Evolutionary conservation across 768 basidiomycete species (phyloP), one percentile per base, ranked within the genome.

Genomic region (Wakefieldia striispora): DNA sequence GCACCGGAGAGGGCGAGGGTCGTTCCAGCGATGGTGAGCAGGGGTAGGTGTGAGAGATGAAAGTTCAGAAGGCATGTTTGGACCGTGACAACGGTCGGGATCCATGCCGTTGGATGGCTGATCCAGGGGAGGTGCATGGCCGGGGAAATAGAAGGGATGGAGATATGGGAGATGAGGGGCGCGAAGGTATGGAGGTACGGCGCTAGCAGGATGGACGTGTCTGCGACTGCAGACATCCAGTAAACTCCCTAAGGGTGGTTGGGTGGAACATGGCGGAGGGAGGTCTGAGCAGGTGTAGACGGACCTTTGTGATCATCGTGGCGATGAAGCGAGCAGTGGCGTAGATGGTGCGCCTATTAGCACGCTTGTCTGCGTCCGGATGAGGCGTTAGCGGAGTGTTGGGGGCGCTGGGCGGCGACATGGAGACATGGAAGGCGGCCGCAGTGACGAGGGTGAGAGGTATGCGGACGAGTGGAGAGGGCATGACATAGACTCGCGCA

Each of bases 361-460:
- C 16, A 6, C 26, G 14, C 3, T 6, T 29, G 26, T 21, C 40
- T 13, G 24, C 16, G 5, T 33, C 33, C 16, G 33, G 1, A 19
- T 26, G 20, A 3, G 43, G 12, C 11, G 35, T 17, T 3, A 40
- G 10, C 1, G 37, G 29, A 19, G 17, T 11, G 6, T 12, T 29
- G 14, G 43, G 4, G 31, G n/a, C 4, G 1, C 34, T 54, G 40
- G 53, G 80, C 35, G 80, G 75, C 2, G 79, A 80, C 29, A 71
- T 64, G 19, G 75, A 69, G 24, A 70, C 61, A 26, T 77, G 76
- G 14, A 79, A 59, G 23, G 73, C 75, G 40, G 73, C 47, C 57
- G 74, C 74, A 16, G 74, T 69, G 16, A 72, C 62, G 33, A 78
- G 56, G 38, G 74, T 68, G 59, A 72, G 72, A 6, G 77, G 75